Evolutionary conservation across 352 stramenopile species (phyloP), one percentile per base, ranked within the genome.

Genomic region (Phytophthora multivora): DNA sequence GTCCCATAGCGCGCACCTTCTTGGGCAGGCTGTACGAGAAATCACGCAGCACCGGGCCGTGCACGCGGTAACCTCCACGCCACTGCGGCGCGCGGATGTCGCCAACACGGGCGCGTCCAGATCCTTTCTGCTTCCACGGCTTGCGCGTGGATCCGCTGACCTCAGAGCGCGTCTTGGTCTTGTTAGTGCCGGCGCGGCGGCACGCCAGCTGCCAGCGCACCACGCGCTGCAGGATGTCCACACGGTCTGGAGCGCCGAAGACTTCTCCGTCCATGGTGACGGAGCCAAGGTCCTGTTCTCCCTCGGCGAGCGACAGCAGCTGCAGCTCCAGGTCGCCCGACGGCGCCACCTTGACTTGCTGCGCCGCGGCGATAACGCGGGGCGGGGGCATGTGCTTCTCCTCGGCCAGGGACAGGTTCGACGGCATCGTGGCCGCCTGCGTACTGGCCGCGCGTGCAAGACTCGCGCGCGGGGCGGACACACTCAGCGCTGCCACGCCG

Each of bases 91-190:
- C 86, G 19, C 86, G 74, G 53, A 93, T 93, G 66, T 94, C 88
- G 46, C 88, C 88, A n/a, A 96, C 88, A 82, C 88, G 88, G 7
- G 88, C 88, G 36, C 84, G 85, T 12, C 88, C 88, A 15, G 77
- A 90, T 26, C 88, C 88, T 89, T 96, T 96, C 62, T 96, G 88
- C 77, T 89, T 89, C 83, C 86, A 95, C 13, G 84, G 80, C 72
- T 96, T 96, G 62, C 86, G 79, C 63, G 86, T 95, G 19, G 88
- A 96, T 31, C 88, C 86, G 73, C 86, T 94, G 10, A 89, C 83
- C 75, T 96, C 88, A 21, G 84, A 86, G 64, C 88, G 88, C 51
- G 86, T 91, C 80, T 96, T 96, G 64, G 85, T 90, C 75, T 95
- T 95, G 83, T 93, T 89, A 66, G 87, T 93, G 59, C 86, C 88